phyloP scores from a whole-genome alignment of 2,329 filamentous ascomycete genomes.

The Colletotrichum filicis region DNA sequence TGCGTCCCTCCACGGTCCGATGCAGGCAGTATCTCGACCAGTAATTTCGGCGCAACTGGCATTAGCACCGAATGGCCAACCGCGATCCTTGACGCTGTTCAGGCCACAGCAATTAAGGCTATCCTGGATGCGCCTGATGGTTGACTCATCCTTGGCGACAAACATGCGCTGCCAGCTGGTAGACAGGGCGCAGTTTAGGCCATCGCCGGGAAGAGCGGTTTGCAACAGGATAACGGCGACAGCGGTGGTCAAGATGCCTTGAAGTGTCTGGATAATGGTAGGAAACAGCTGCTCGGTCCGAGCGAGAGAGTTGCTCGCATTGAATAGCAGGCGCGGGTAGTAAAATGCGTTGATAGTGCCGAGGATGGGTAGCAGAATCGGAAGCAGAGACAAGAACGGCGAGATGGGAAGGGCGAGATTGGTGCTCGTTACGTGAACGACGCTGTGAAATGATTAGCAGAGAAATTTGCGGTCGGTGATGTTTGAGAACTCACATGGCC shows the following conservation, averaged over 20 bases:
- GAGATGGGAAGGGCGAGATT: conserved; percentile 54
- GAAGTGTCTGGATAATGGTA: conserved; percentile 51
- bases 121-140: conserved; percentile 72
- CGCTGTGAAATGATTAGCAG: conserved; percentile 40
- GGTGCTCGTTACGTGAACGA: conserved; percentile 50
- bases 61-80: conserved; percentile 67
- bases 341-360: conserved; percentile 49
- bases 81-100: conserved; percentile 65
- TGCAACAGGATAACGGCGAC: conserved; percentile 57
- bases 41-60: conserved; percentile 57
- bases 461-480: not conserved
- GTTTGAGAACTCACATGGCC: conserved; percentile 41
- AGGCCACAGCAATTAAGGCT: conserved; percentile 75
- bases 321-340: conserved; percentile 45
- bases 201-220: conserved; percentile 45
- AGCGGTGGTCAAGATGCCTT: conserved; percentile 54
- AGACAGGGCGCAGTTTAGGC: conserved; percentile 64
- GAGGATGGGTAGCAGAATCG: conserved; percentile 53
- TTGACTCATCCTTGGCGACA: conserved; percentile 56
- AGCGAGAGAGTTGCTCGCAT: conserved; percentile 31
- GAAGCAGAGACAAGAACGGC: conserved; percentile 47
- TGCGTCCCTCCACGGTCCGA: conserved; percentile 64
- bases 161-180: conserved; percentile 67
- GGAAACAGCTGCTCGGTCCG: conserved; percentile 32
- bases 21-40: conserved; percentile 59